Evolutionary conservation across 305 asterid species (phyloP).

Genomic region (Fraxinus greggii): DNA sequence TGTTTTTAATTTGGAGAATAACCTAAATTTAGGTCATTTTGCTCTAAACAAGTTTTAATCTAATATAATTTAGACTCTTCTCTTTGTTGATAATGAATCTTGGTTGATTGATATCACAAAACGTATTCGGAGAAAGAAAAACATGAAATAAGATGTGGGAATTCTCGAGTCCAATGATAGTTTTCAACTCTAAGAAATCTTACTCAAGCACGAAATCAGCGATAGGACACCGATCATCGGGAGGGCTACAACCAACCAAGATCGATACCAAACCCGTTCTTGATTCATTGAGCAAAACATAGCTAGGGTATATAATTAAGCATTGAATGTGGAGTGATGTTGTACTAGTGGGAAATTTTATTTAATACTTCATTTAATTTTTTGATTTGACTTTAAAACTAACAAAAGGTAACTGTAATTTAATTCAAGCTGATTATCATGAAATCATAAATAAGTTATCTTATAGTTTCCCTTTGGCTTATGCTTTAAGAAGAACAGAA

Average conservation of each 20-base stretch:
- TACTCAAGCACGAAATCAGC: background rate
- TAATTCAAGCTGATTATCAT: background rate
- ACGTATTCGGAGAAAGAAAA: background rate
- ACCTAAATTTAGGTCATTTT: constrained; percentile 49
- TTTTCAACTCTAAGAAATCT: background rate
- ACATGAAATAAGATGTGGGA: no score
- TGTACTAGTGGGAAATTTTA: background rate
- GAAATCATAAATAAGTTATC: background rate
- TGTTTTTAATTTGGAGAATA: background rate
- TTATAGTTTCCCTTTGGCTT: background rate
- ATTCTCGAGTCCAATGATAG: background rate
- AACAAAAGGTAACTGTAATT: background rate
- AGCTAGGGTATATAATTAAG: background rate
- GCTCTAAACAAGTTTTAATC: background rate
- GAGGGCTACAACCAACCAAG: background rate
- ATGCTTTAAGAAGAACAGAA: background rate
- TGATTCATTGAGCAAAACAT: background rate
- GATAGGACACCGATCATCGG: background rate
- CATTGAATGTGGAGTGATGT: background rate
- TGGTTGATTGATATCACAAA: background rate
- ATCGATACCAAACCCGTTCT: background rate
- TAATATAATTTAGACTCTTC: background rate
- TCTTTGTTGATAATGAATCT: background rate
- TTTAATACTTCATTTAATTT: background rate
- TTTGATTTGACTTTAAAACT: background rate